These are phyloP conservation scores for Petunia hybrid DNA, from an alignment of 305 asterid species.

Conservation along the genomic window DNA sequence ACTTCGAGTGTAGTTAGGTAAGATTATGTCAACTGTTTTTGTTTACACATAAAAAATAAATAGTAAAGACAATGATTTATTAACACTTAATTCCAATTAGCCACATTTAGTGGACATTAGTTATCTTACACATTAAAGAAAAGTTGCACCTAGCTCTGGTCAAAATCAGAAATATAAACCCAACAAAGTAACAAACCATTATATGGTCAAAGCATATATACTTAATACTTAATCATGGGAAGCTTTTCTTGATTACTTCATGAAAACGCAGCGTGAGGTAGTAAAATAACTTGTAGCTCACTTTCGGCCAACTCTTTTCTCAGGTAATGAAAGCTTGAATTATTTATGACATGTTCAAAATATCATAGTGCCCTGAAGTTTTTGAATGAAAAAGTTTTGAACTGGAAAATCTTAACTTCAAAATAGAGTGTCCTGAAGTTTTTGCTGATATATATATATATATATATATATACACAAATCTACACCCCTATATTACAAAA, in stretches of 20 bases:
- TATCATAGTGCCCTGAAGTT: no score
- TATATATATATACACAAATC: no score
- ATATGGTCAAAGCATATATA: neutral
- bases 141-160: no score
- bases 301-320: neutral
- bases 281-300: neutral
- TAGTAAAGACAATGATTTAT: neutral
- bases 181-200: no score
- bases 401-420: no score
- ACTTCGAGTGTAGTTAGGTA: constrained; percentile 2
- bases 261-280: neutral
- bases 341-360: neutral
- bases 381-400: no score
- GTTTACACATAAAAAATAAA: neutral
- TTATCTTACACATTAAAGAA: neutral
- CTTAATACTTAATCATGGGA: neutral
- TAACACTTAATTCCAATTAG: no score
- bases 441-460: no score
- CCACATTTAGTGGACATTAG: neutral
- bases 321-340: neutral
- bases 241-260: neutral
- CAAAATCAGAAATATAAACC: no score
- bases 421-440: no score
- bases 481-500: no score
- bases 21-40: constrained; percentile 6